Base-by-base conservation (phyloP, 2,329 filamentous ascomycete genomes). In the Xylaria sp. region DNA sequence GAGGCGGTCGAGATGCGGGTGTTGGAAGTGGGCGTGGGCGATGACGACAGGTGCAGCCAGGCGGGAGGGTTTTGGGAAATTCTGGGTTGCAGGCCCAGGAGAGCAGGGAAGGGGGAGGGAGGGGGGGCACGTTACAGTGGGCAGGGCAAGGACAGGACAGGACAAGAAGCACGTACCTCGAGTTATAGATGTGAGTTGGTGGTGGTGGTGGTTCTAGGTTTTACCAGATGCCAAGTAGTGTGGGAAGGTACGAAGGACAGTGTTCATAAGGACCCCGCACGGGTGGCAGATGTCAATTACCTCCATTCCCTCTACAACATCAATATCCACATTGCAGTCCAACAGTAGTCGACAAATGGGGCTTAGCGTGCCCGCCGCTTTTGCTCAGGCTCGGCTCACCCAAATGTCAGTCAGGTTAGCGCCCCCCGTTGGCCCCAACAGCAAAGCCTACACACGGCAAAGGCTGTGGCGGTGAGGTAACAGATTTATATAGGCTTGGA, bases 11-110 rank as follows among this genome's bases (percentile, higher is more conserved):
- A 74, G 71, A 71, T 71, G 75, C 65, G 70, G 69, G 67, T 69
- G 73, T 65, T 71, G 71, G 7, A 39, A 71, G 72, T 66, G 71
- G 70, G 68, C 71, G 74, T 68, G 73, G 74, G 76, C 75, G 74
- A 77, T 76, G 76, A 76, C 74, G 76, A 76, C 74, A 77, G 73
- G 72, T 72, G 71, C 63, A 71, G 72, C 71, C 71, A 70, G 71
- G 66, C 65, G 70, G 67, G 63, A 68, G 67, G 64, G 63, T 65
- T 65, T 59, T 66, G 72, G 73, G 60, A 74, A 70, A 72, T 73
- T 72, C 73, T 74, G 73, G 74, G 74, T 74, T 74, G 74, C 63
- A 75, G 71, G 67, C 71, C 72, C 70, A 69, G 70, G 63, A 72
- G 67, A 63, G 68, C 70, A 72, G 68, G 72, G 66, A 66, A 68